Evolutionary conservation across 257 asterid genomes (phyloP), one percentile per base, ranked within the genome.

Genomic region (Scutellaria baicalensis): DNA sequence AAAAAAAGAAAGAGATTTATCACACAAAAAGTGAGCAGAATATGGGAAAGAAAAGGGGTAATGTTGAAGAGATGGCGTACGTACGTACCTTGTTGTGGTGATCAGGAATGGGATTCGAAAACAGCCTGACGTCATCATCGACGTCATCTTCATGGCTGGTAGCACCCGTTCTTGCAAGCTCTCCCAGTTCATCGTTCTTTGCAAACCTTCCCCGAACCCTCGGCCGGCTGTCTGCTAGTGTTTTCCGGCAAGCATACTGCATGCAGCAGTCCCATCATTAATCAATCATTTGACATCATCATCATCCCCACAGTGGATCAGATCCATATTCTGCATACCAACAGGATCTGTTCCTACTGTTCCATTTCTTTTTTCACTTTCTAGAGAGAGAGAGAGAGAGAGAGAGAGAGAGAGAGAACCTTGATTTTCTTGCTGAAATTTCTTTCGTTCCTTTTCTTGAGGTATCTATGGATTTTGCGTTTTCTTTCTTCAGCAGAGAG

Each of bases 181-280:
- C 87, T 18, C 86, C 87, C 40, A 80, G 59, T 62, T 88, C 97
- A n/a, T 93, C 97, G 52, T 88, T 90, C 76, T 89, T 93, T 0
- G 97, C 95, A 27, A 93, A 93, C 68, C 98, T 73, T 39, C 98
- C 97, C 78, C 96, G 81, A 16, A 93, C 97, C 16, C 98, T 82
- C 8, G 98, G 98, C 82, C 98, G 75, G 79, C 97, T 90, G 75
- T 93, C 98, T 49, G 98, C 98, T 1, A 93, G 82, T 35, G 97
- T 93, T 79, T 93, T 92, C 51, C 97, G 88, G 75, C 97, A 92
- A 20, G 95, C 96, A 76, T 92, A 92, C 97, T 92, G 84, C 84
- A 78, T 4, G 44, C 48, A 20, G 13, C 9, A 42, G 9, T 33
- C 23, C 3, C 40, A 43, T 17, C 6, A 3, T 8, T 9, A 17